Base-by-base conservation (phyloP, 331 rosid genomes). In the Acacia pycnantha region DNA sequence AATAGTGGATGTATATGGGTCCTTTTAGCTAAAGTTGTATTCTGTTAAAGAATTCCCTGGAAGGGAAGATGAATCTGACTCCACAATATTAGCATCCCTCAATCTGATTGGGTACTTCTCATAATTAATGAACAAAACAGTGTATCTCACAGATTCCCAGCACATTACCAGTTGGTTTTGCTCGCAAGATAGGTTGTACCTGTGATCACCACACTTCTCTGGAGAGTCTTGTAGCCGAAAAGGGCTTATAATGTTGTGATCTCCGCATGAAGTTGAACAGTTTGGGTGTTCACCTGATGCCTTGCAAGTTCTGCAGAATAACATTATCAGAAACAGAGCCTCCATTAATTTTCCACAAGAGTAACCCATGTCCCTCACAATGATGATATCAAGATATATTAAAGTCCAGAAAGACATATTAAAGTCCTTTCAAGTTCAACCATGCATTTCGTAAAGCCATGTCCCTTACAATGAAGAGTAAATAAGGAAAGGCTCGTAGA, bases 101-200 rank as follows among this genome's bases (percentile, higher is more conserved):
- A 87, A 11, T 4, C 89, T 40, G 65, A 89, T 81, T 0, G 82
- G 81, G 54, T 11, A 59, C 66, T 78, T 61, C 50, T 22, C 21
- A 87, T 89, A 85, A 53, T 85, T 35, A 59, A 86, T 81, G 27
- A 67, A 69, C 64, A 69, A 15, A 0, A 85, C 84, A 2, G 19
- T 4, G 68, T 75, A 86, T 56, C 70, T 79, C 26, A 40, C 71
- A 21, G 24, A 7, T 31, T 5, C 4, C 7, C 0, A 79, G 67
- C 22, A 74, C 58, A 51, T 46, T 6, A 37, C 0, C 50, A 77
- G 35, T 26, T 53, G 85, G 47, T 81, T 81, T 37, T 78, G n/a
- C 56, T 85, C 85, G 11, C 92, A 89, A 14, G 85, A 51, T 3
- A 87, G 50, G 0, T 5, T 31, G 53, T 79, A 87, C 13, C 83